Evolutionary conservation across 1,139 yeast species (phyloP), one percentile per base, ranked within the genome.

Genomic region (Kodamaea sp.): DNA sequence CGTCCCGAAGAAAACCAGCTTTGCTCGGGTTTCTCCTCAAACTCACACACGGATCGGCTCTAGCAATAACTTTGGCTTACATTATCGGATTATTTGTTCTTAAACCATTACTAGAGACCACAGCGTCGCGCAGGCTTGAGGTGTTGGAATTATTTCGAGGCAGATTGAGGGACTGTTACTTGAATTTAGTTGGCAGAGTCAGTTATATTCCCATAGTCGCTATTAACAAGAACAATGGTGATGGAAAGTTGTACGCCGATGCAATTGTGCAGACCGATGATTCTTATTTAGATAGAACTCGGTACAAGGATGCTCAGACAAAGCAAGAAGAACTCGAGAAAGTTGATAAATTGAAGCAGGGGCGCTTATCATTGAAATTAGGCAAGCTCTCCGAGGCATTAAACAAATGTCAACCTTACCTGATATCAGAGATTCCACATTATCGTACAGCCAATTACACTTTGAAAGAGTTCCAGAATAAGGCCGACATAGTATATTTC

Each of bases 201-300:
- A 60, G 60, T 31, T 47, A 63, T 37, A 66, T 70, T 7, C 76
- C 76, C 3, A 65, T 69, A 8, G 70, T 70, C 10, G 65, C 66
- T 6, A 53, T 66, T 28, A 55, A 55, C 28, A 51, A 52, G 32
- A 39, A 50, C 22, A 53, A 54, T 24, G 59, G 67, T 32, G 63
- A 64, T 19, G 73, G 67, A 10, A 57, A 57, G 29, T 42, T 59
- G 15, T 63, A 66, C 35, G 63, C 70, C 3, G 76, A 70, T 42
- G 64, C 73, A 2, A 57, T 61, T 35, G 47, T 57, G 15, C 76
- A 70, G 45, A 70, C 76, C 1, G 55, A 50, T 7, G 57, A 53
- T 25, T 53, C 66, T n/a, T 47, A 41, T 16, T 37, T 53, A 24
- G 47, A 41, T 7, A 32, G 42, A 26, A 37, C 35, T n/a, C 35